Base-by-base conservation (phyloP, 352 stramenopile species). In the Pseudoperonospora humuli region DNA sequence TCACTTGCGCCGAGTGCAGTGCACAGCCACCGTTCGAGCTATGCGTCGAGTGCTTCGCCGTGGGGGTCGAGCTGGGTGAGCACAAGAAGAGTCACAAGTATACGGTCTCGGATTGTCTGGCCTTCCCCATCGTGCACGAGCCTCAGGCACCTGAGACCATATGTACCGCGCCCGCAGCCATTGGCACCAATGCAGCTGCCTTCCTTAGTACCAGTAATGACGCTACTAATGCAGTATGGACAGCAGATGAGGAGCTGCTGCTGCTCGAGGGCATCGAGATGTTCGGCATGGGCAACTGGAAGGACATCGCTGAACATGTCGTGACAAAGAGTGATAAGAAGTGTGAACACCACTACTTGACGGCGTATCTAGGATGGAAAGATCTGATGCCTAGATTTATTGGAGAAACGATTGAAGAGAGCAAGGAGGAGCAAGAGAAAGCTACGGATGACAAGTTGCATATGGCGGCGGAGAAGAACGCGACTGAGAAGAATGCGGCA, bases 241-340 rank as follows among this genome's bases (percentile, higher is more conserved):
- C 86, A 6, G 86, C 82, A 1, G 89, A 98, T 50, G 95, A 99
- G 62, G 96, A 99, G 63, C 57, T 98, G 19, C 53, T 95, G 33
- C 69, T 98, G 28, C 75, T 99, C 10, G 96, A 99, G 57, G 94
- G 69, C 18, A 97, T 98, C 36, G 75, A 96, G 39, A 94, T 92
- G 57, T 96, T 97, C 54, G 95, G 96, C 24, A 80, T 98, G 49
- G 95, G 95, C 37, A 99, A 99, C 65, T 99, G 96, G 96, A 86
- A 86, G 50, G 84, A 96, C 49, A 96, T 94, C 35, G 73, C 81
- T 0, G 75, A 94, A 21, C 75, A 95, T 38, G 75, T 96, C 17
- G 74, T 56, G 18, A 89, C 72, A 27, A 93, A 94, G 61, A 78
- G 56, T 26, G 81, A 94, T 45, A 86, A 84, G 38, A 90, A 95